Percentiles rank a stretch among this genome's conserved stretches.
Conservation (phyloP, 768 basidiomycete species). For the Lactarius hatsudake region DNA sequence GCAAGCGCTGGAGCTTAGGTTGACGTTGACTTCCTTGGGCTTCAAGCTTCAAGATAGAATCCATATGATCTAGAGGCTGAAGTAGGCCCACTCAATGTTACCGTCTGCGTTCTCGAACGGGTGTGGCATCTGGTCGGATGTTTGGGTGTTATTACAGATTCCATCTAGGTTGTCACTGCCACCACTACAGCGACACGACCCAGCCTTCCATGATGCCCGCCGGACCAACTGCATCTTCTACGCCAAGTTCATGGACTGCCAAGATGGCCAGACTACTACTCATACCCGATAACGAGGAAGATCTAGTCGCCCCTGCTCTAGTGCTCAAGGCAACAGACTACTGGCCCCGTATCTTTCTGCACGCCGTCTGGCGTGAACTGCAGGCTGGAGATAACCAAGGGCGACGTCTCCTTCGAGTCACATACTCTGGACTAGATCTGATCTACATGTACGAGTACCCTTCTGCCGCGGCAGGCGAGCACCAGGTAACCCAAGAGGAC, state of each 20-base stretch:
- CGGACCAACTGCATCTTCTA: neutral
- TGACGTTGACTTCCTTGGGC: no score
- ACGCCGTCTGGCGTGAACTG: constrained; percentile 14
- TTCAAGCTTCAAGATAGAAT: no score
- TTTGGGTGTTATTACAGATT: neutral
- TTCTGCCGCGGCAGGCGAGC: neutral
- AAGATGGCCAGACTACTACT: neutral
- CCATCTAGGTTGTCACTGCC: neutral
- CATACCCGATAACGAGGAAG: neutral
- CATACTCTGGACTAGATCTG: constrained; percentile 11
- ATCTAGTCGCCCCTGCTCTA: neutral
- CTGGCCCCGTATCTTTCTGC: constrained; percentile 11
- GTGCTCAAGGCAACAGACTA: constrained; percentile 8
- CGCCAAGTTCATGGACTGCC: neutral
- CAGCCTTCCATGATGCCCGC: neutral
- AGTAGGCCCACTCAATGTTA: no score
- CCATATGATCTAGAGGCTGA: no score
- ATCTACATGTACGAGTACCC: constrained; percentile 14
- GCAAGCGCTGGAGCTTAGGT: no score
- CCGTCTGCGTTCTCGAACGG: no score
- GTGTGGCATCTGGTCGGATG: neutral
- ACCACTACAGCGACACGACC: neutral
- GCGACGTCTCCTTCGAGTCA: constrained; percentile 11
- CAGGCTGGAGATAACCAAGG: constrained; percentile 1
- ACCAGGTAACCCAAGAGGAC: constrained; percentile 1